Percentiles rank a stretch among this genome's conserved stretches.
Evolutionary conservation across 1,284 basidiomycete genomes (phyloP).

Genomic region (Boletus semigastroideus): DNA sequence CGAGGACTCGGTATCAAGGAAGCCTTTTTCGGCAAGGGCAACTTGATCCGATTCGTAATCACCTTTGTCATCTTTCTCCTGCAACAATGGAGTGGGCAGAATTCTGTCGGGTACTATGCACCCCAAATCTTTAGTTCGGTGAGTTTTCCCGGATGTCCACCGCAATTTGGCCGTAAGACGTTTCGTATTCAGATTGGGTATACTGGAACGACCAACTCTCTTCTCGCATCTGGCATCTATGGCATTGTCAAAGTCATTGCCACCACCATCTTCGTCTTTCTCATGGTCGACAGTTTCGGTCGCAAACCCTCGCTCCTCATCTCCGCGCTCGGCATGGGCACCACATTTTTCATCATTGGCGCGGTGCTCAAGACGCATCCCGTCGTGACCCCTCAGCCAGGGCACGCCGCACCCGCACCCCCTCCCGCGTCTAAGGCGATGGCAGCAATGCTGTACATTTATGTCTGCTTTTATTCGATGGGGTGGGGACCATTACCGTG

Average conservation of each 20-base stretch:
- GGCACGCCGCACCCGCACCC: conserved; percentile 31
- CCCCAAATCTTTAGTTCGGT: conserved; percentile 72
- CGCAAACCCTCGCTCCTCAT: conserved; percentile 61
- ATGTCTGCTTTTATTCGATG: conserved; percentile 75
- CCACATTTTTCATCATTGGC: conserved; percentile 67
- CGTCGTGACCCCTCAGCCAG: conserved; percentile 36
- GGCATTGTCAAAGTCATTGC: conserved; percentile 77
- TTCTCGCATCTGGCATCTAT: conserved; percentile 82
- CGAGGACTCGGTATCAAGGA: conserved; percentile 59
- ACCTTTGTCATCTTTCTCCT: conserved; percentile 50
- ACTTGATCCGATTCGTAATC: conserved; percentile 62
- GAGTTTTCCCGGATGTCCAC: conserved; percentile 16
- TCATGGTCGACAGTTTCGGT: conserved; percentile 57
- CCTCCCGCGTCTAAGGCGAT: conserved; percentile 60
- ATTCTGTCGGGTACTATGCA: conserved; percentile 72
- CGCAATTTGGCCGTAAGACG: not conserved
- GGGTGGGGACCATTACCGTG: conserved; percentile 63
- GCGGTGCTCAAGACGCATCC: conserved; percentile 75
- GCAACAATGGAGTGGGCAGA: conserved; percentile 63
- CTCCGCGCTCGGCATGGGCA: conserved; percentile 61
- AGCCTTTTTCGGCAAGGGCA: conserved; percentile 74
- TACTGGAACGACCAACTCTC: conserved; percentile 53
- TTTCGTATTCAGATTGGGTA: conserved; percentile 55
- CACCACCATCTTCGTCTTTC: conserved; percentile 61
- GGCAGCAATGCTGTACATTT: conserved; percentile 77